Base-by-base conservation (phyloP, 306 rosid species). In the Styphnolobium japonicum region DNA sequence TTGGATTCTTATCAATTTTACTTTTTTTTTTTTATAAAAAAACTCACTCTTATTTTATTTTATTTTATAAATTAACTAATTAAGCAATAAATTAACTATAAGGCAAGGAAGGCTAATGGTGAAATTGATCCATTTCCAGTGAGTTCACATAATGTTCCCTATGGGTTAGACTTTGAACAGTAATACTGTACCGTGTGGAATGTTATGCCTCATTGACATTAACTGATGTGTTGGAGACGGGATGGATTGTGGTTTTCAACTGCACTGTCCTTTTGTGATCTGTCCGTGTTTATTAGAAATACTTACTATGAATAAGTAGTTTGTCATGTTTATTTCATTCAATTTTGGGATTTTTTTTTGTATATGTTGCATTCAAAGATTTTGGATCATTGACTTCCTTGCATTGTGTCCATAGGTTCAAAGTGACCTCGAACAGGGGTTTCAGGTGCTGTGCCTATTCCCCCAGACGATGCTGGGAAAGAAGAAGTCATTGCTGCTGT, bases 361-460 rank as follows among this genome's bases (percentile, higher is more conserved):
- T 46, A 10, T 16, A 48, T 49, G 31, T 70, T 49, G 62, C 76
- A 19, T 48, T 49, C 0, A 70, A 37, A 52, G 48, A 37, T 9
- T 11, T 66, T 29, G 21, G 33, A 70, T 25, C 25, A 58, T 58
- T 70, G 71, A 31, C 62, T 48, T 27, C 8, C 37, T 37, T 0
- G 1, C 67, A 78, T 42, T 61, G 36, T 61, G 55, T 37, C 48
- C 80, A 37, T 83, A 90, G 95, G 85, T 87, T 78, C 82, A 88
- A 77, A 87, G 80, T 67, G 94, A 90, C 82, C 76, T 88, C 79
- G 83, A 86, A 81, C 76, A 86, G 51, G 87, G 14, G 75, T 88
- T 73, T 67, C n/a, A 53, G 89, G 86, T 60, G 90, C 90, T 39
- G 79, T 87, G 84, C 90, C 95, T 40, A 69, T 90, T 73, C 95